phyloP scores from a whole-genome alignment of 2,329 filamentous ascomycete genomes.

The Diaporthe velutina region DNA sequence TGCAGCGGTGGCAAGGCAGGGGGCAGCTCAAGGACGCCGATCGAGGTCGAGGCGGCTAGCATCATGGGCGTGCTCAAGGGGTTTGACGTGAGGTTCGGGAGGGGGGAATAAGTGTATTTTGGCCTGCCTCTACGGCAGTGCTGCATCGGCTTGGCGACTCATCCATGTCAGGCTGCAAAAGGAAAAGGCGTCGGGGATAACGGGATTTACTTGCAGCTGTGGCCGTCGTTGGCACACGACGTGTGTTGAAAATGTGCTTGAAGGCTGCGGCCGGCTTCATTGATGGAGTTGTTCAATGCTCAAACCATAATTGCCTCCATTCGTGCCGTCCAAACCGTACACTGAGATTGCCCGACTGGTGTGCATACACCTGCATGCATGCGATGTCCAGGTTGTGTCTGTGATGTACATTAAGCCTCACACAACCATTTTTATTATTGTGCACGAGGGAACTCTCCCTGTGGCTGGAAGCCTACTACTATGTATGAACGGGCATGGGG shows the following conservation, averaged over 20 bases:
- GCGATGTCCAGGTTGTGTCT: not conserved
- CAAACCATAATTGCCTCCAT: not conserved
- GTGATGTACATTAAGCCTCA: not conserved
- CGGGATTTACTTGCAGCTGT: too few relatives aligned
- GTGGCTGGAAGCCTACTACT: too few relatives aligned
- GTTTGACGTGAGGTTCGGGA: slow-evolving; percentile 82
- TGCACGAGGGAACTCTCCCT: not conserved
- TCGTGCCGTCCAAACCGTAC: too few relatives aligned
- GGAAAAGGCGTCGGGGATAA: slow-evolving; percentile 5
- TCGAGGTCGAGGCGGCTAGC: slow-evolving; percentile 85
- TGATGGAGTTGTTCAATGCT: not conserved
- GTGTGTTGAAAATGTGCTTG: not conserved
- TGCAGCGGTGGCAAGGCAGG: slow-evolving; percentile 39
- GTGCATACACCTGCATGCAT: not conserved
- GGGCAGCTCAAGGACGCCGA: slow-evolving; percentile 61
- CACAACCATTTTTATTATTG: too few relatives aligned
- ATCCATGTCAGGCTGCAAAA: not conserved
- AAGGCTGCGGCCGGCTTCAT: not conserved
- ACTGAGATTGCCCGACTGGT: too few relatives aligned
- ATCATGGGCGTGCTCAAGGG: slow-evolving; percentile 89
- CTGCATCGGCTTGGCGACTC: not conserved
- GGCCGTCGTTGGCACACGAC: not conserved
- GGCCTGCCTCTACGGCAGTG: not conserved
- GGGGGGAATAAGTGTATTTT: slow-evolving; percentile 43
- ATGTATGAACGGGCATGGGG: not conserved